Conservation (phyloP, 2,329 filamentous ascomycete species). For the Sporothrix globosa region DNA sequence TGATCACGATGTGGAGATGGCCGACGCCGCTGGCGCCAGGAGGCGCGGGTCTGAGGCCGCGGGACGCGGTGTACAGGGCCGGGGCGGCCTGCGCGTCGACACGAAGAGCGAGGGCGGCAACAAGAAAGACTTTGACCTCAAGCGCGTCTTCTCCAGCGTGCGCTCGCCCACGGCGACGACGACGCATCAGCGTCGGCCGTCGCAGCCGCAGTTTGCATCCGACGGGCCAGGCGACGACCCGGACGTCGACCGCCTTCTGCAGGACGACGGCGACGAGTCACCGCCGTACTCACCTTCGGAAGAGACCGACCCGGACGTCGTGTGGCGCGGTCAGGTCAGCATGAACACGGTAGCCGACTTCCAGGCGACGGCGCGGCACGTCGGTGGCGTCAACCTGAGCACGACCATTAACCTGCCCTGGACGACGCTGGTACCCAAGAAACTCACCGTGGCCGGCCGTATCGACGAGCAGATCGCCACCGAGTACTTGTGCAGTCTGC, state of each 20-base stretch:
- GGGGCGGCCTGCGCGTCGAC: slow-evolving; percentile 50
- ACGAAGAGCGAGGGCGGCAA: slow-evolving; percentile 56
- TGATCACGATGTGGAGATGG: slow-evolving; percentile 36
- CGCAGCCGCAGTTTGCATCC: slow-evolving; percentile 51
- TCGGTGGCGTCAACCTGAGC: slow-evolving; percentile 80
- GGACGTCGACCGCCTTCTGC: slow-evolving; percentile 86
- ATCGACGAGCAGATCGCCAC: slow-evolving; percentile 83
- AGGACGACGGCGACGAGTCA: slow-evolving; percentile 78
- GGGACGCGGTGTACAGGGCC: not conserved
- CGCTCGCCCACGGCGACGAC: slow-evolving; percentile 64
- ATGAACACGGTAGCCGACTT: slow-evolving; percentile 82
- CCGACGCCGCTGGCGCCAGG: slow-evolving; percentile 21
- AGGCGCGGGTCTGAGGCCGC: not conserved
- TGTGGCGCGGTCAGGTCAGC: slow-evolving; percentile 75
- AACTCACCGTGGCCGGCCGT: slow-evolving; percentile 73
- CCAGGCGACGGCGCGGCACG: slow-evolving; percentile 74
- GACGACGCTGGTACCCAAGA: slow-evolving; percentile 72
- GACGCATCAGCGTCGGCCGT: slow-evolving; percentile 51
- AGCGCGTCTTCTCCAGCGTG: slow-evolving; percentile 81
- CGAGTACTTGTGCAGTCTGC: slow-evolving; percentile 85
- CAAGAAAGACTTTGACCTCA: slow-evolving; percentile 73
- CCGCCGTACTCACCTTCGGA: slow-evolving; percentile 84
- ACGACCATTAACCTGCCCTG: slow-evolving; percentile 61
- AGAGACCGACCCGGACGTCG: slow-evolving; percentile 68
- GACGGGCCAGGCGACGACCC: slow-evolving; percentile 72